phyloP scores from a whole-genome alignment of 495 filamentous ascomycete genomes.

The Aspergillus ellipticus region DNA sequence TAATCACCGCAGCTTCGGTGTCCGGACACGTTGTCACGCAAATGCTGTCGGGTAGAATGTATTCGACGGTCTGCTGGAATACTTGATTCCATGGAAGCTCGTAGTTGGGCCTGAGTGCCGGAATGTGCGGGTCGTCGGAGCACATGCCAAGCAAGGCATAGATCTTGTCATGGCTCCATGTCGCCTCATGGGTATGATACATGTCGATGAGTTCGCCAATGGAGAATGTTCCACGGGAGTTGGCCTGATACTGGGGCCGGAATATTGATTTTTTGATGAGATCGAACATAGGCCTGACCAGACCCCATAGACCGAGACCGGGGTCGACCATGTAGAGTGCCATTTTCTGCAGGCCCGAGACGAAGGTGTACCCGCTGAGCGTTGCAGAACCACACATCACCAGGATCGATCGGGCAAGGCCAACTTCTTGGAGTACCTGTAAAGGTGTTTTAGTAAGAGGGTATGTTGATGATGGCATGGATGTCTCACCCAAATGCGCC shows the following conservation, averaged over 20 bases:
- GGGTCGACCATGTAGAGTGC: background rate
- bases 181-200: constrained; percentile 2
- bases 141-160: background rate
- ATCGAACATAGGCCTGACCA: background rate
- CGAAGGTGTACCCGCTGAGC: constrained; percentile 21
- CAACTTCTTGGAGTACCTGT: constrained; percentile 34
- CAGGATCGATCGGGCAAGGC: constrained; percentile 21
- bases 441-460: background rate
- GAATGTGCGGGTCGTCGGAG: background rate
- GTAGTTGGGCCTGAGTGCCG: background rate
- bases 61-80: background rate
- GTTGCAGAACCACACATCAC: constrained; percentile 24
- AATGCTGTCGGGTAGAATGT: background rate
- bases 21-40: background rate
- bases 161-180: background rate
- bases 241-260: background rate
- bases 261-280: background rate
- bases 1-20: background rate
- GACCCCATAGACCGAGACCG: background rate
- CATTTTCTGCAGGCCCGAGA: background rate
- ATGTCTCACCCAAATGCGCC: constrained; percentile 27
- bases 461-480: background rate
- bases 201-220: constrained; percentile 3
- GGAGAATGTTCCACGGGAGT: background rate
- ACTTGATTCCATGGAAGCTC: background rate